Base-by-base conservation (phyloP, 2,329 filamentous ascomycete genomes). In the Diaporthe eres region DNA sequence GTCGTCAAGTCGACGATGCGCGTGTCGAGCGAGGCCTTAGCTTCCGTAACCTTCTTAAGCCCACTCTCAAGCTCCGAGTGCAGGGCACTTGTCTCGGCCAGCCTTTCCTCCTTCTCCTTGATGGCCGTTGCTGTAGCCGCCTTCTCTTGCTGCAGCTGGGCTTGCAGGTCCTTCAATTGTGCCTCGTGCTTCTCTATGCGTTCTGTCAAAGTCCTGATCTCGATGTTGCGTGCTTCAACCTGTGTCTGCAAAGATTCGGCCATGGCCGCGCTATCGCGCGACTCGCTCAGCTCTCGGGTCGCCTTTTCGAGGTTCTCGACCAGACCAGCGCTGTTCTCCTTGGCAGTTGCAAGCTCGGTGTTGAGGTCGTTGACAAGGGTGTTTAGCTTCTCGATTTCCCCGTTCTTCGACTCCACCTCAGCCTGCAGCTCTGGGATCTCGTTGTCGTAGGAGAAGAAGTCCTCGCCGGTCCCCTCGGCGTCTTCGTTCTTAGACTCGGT, bases 401-500 rank as follows among this genome's bases (percentile, higher is more conserved):
- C 90, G 15, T 92, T 87, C 80, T 94, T 94, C 74, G 92, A 90
- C 71, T 92, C 88, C 4, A 97, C 83, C 79, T 97, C 93, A 1
- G 90, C 88, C 80, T 97, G 93, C n/a, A 98, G 85, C 72, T 94
- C 91, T 4, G 94, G 94, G 19, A 97, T 88, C 84, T 98, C 96
- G 70, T 93, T 93, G 75, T 98, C 96, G 80, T 95, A 97, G 0
- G 95, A 98, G 85, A 98, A 98, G 84, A 98, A 94, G 67, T 98
- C 94, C 78, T 96, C 94, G 37, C 80, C 82, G 0, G 80, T 78
- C 57, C 84, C 85, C 55, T 85, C 83, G 4, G 82, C 78, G 10
- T 77, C 74, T 10, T 83, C 81, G 44, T 83, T 81, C 10, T 81
- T 78, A 28, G 80, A 79, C 63, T 84, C 78, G 42, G 82, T 79